A percentile compares a stretch with the other conserved stretches of the same genome.
These are phyloP conservation scores for Pilobolus umbonatus DNA, from an alignment of 192 early-diverging fungal species.

Conservation along the genomic window DNA sequence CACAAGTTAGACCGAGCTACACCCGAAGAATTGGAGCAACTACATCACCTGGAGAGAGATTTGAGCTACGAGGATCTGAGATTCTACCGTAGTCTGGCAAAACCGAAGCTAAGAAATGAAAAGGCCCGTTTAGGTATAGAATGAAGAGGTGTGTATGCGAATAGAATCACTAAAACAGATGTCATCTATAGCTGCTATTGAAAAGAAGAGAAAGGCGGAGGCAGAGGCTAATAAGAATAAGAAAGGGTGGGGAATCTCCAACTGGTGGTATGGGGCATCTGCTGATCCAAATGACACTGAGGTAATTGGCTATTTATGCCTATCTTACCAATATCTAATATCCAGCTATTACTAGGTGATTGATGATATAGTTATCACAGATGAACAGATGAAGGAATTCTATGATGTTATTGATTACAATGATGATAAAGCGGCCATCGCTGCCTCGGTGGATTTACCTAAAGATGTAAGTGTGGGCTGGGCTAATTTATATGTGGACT, in stretches of 20 bases:
- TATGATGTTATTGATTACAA: slow-evolving; percentile 95
- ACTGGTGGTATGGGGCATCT: slow-evolving; percentile 36
- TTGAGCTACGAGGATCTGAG: slow-evolving; percentile 88
- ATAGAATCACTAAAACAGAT: neutral
- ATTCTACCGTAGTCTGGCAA: slow-evolving; percentile 76
- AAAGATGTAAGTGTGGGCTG: slow-evolving; percentile 45
- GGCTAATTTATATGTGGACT: neutral
- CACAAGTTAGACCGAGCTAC: slow-evolving; percentile 43
- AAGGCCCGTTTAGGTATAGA: slow-evolving; percentile 52
- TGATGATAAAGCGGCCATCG: slow-evolving; percentile 58
- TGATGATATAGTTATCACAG: slow-evolving; percentile 54
- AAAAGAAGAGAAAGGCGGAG: slow-evolving; percentile 25
- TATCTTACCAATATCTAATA: neutral
- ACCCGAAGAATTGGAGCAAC: slow-evolving; percentile 42
- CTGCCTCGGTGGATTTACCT: slow-evolving; percentile 51
- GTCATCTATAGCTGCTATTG: slow-evolving; percentile 22
- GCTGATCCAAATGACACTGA: neutral
- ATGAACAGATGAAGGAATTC: slow-evolving; percentile 83
- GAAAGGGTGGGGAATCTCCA: slow-evolving; percentile 47
- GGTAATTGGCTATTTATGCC: slow-evolving; percentile 1
- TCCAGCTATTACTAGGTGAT: slow-evolving; percentile 10
- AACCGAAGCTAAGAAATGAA: slow-evolving; percentile 67
- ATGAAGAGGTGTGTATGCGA: neutral
- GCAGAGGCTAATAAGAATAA: slow-evolving; percentile 29
- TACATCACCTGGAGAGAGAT: slow-evolving; percentile 68